These are phyloP conservation scores for Plasmodium adleri DNA, from an alignment of 169 alveolate genomes.

Conservation along the genomic window DNA sequence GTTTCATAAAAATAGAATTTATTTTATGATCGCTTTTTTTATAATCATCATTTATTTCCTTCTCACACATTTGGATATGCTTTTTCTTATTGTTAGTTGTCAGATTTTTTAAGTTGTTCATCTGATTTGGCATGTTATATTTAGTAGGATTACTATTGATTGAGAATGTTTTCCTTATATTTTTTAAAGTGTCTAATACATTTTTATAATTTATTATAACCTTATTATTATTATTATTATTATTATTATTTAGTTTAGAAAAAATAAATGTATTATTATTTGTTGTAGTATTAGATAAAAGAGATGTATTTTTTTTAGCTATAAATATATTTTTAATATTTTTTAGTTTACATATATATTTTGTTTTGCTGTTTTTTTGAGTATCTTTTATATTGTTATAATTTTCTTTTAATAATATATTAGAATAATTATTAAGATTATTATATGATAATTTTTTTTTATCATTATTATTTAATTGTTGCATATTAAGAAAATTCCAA, in stretches of 20 bases:
- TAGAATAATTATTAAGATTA: too few relatives aligned
- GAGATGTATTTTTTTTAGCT: background rate
- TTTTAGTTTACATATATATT: background rate
- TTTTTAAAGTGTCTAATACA: slow-evolving; percentile 26
- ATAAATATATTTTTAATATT: too few relatives aligned
- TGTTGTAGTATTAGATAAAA: slow-evolving; percentile 9
- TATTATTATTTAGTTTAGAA: slow-evolving; percentile 6
- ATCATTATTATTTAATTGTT: too few relatives aligned
- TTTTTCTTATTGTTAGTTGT: background rate
- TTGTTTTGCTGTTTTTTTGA: background rate
- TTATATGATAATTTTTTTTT: too few relatives aligned
- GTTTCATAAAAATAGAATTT: background rate
- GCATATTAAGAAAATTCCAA: too few relatives aligned
- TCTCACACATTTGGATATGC: background rate
- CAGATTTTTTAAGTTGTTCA: background rate
- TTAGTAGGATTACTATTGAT: background rate
- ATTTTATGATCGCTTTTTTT: background rate
- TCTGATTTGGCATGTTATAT: background rate
- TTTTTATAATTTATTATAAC: too few relatives aligned
- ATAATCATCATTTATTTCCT: background rate
- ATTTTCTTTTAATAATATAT: background rate
- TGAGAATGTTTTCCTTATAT: slow-evolving; percentile 22
- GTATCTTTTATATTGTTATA: background rate
- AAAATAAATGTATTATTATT: slow-evolving; percentile 8
- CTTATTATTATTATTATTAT: background rate